Percentiles rank a stretch among this genome's conserved stretches.
These are phyloP conservation scores for Pneumocystis murina DNA, from an alignment of 1,139 yeast genomes.

Conservation along the genomic window DNA sequence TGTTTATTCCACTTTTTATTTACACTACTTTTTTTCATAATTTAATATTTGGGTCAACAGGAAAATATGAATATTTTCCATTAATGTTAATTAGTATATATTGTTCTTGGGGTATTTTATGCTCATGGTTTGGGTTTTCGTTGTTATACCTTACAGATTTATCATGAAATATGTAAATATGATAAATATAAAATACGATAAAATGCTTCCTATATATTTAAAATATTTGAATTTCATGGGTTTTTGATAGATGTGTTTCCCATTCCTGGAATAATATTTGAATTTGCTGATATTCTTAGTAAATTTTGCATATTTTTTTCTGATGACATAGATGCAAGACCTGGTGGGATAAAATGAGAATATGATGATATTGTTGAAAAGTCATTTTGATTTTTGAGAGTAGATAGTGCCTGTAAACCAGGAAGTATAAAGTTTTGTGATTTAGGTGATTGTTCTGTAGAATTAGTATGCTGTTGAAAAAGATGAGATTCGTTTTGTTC, in stretches of 20 bases:
- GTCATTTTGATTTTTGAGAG: neutral
- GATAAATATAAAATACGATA: neutral
- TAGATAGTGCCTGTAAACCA: neutral
- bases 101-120: constrained; percentile 69
- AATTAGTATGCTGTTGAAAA: neutral
- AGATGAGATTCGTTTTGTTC: constrained; percentile 6
- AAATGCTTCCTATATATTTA: neutral
- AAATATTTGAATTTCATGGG: neutral
- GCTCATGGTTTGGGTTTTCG: constrained; percentile 78
- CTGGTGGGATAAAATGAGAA: neutral
- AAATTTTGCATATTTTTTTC: neutral
- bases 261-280: neutral
- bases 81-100: constrained; percentile 74
- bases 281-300: neutral
- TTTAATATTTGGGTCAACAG: constrained; percentile 7
- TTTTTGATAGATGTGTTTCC: neutral
- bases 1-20: constrained; percentile 51
- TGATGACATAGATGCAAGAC: neutral
- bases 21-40: constrained; percentile 12
- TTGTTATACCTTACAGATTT: constrained; percentile 52
- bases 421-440: neutral
- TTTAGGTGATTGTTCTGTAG: neutral
- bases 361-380: neutral
- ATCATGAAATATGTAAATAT: neutral
- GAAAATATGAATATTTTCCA: constrained; percentile 45